Evolutionary conservation across 352 stramenopile genomes (phyloP).

Genomic region (Phytophthora pisi): DNA sequence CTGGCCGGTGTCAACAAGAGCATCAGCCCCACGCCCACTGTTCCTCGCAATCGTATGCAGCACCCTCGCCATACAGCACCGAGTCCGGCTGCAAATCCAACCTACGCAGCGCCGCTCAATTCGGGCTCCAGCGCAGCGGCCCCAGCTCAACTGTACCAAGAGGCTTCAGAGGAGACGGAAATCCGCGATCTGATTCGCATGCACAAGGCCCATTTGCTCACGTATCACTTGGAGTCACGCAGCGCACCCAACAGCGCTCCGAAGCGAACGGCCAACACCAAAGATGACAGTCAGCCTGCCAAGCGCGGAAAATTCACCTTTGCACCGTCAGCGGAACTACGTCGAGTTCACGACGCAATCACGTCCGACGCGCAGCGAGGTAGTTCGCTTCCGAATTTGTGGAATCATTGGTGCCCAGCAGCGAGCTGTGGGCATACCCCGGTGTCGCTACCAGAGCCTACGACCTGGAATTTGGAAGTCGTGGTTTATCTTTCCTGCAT

Average conservation of each 20-base stretch:
- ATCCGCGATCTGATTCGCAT: not conserved
- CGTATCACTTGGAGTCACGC: not conserved
- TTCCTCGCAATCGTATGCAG: not conserved
- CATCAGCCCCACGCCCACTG: not conserved
- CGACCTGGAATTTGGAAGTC: slow-evolving; percentile 7
- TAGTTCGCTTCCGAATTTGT: slow-evolving; percentile 9
- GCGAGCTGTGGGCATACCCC: slow-evolving; percentile 6
- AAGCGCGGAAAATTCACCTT: not conserved
- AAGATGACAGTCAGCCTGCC: not conserved
- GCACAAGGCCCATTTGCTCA: not conserved
- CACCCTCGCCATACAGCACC: not conserved
- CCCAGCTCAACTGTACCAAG: not conserved
- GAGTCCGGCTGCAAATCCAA: not conserved
- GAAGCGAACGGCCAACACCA: not conserved
- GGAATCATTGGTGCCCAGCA: slow-evolving; percentile 3
- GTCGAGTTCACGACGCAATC: not conserved
- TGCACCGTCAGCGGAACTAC: not conserved
- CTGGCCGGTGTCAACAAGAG: not conserved
- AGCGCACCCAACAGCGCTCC: not conserved
- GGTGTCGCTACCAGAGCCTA: not conserved
- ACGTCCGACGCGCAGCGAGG: not conserved
- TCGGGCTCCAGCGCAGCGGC: not conserved
- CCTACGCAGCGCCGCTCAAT: not conserved
- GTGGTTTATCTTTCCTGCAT: slow-evolving; percentile 4
- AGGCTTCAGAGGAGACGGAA: not conserved